These are phyloP conservation scores for Fusarium solani-melongenae DNA, from an alignment of 2,329 filamentous ascomycete species.

Conservation along the genomic window DNA sequence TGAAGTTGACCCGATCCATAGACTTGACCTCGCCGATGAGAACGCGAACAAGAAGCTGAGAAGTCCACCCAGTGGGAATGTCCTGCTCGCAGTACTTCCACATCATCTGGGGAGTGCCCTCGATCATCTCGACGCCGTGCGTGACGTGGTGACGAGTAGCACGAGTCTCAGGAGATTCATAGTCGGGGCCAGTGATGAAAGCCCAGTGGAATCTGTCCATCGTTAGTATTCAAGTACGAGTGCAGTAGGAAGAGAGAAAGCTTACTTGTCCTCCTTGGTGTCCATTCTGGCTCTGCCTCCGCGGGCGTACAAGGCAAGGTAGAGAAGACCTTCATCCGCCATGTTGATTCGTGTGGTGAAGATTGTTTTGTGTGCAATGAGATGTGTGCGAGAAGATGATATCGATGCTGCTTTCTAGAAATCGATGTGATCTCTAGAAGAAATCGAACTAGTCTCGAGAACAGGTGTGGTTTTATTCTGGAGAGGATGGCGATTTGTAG, in stretches of 20 bases:
- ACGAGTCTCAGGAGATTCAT: background rate
- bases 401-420: background rate
- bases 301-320: background rate
- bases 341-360: background rate
- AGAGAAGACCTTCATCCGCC: background rate
- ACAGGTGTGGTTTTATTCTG: background rate
- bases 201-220: background rate
- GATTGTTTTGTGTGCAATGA: background rate
- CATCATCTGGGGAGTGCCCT: background rate
- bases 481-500: background rate
- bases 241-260: background rate
- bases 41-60: background rate
- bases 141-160: background rate
- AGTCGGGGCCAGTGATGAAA: background rate
- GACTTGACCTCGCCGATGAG: background rate
- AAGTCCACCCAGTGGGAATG: background rate
- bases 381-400: background rate
- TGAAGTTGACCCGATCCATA: background rate
- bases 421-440: background rate
- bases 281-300: background rate
- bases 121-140: background rate
- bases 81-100: background rate
- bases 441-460: background rate
- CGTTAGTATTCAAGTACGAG: background rate
- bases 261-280: background rate